Percentiles rank a stretch among this genome's conserved stretches.
These are phyloP conservation scores for Pachysandra terminalis DNA, from an alignment of 164 flowering plant genomes.

Conservation along the genomic window DNA sequence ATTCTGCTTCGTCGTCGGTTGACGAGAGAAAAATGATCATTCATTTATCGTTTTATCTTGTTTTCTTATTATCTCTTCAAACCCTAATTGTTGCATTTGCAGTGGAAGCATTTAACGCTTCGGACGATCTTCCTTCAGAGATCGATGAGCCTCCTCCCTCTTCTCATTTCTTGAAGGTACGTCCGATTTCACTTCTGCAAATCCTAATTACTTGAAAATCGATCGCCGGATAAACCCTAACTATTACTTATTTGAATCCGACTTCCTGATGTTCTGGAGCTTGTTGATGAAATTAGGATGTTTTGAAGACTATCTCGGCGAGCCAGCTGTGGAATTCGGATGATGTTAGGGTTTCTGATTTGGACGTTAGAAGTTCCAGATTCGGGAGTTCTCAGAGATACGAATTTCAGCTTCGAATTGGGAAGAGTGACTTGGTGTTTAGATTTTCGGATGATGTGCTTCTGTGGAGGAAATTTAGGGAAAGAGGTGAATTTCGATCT, in stretches of 20 bases:
- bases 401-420: slow-evolving; percentile 42
- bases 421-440: slow-evolving; percentile 33
- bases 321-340: slow-evolving; percentile 46
- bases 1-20: background rate
- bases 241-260: background rate
- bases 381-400: slow-evolving; percentile 31
- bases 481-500: slow-evolving; percentile 24
- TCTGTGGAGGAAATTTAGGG: slow-evolving; percentile 41
- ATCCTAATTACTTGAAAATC: slow-evolving; percentile 5
- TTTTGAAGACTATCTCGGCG: slow-evolving; percentile 47
- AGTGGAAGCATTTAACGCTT: background rate
- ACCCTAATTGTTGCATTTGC: background rate
- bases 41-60: background rate
- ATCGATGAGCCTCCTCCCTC: background rate
- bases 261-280: background rate
- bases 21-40: background rate
- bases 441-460: slow-evolving; percentile 40
- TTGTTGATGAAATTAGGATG: slow-evolving; percentile 37
- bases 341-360: slow-evolving; percentile 31
- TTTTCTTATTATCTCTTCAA: slow-evolving; percentile 1
- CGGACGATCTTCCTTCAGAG: slow-evolving; percentile 1
- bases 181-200: background rate
- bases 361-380: slow-evolving; percentile 35
- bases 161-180: slow-evolving; percentile 21
- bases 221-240: background rate